Conservation (phyloP, 108 stramenopile genomes). For the Nitzschia inconspicua region DNA sequence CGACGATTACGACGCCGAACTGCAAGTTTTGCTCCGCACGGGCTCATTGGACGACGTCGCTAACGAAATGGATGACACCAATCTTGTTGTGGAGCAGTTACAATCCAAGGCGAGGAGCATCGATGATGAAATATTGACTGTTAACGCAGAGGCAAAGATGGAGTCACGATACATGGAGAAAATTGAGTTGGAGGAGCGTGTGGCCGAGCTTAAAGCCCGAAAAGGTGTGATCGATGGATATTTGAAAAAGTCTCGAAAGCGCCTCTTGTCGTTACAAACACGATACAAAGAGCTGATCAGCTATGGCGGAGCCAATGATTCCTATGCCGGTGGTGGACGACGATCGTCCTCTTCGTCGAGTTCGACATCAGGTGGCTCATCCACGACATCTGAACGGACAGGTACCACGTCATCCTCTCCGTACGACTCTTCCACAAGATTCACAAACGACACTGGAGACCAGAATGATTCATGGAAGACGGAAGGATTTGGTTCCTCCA, state of each 20-base stretch:
- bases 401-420: not conserved
- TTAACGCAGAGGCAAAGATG: constrained; percentile 50
- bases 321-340: constrained; percentile 2
- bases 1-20: constrained; percentile 52
- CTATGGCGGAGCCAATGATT: constrained; percentile 31
- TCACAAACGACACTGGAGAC: not conserved
- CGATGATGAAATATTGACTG: constrained; percentile 45
- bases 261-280: constrained; percentile 66
- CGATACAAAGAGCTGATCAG: constrained; percentile 75
- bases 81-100: constrained; percentile 67
- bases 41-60: constrained; percentile 65
- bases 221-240: constrained; percentile 66
- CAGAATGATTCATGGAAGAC: constrained; percentile 38
- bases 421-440: not conserved
- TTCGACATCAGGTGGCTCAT: not conserved
- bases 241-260: constrained; percentile 57
- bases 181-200: constrained; percentile 60
- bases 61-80: constrained; percentile 80
- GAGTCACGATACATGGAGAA: constrained; percentile 50
- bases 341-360: not conserved
- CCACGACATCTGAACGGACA: not conserved
- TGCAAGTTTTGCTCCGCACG: constrained; percentile 43
- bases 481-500: constrained; percentile 48
- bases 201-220: constrained; percentile 68
- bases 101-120: constrained; percentile 46